Conservation (phyloP, 768 basidiomycete species). For the Lactifluus volemus region DNA sequence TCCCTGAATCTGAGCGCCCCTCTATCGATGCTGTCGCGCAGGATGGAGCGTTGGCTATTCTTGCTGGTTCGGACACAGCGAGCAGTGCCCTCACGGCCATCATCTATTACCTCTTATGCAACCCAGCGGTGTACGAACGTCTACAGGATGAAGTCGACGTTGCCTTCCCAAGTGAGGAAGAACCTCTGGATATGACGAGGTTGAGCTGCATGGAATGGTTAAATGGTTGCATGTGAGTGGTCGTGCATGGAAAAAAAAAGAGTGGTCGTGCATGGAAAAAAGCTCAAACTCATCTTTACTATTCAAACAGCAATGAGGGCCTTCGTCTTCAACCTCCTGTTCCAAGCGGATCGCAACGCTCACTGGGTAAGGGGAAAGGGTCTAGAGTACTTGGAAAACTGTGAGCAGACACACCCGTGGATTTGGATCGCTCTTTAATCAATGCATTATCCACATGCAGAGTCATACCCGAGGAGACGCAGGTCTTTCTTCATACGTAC, state of each 20-base stretch:
- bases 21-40: constrained; percentile 22
- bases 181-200: constrained; percentile 9
- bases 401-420: neutral
- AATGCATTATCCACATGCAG: neutral
- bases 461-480: constrained; percentile 14
- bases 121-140: constrained; percentile 23
- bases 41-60: constrained; percentile 31
- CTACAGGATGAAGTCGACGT: constrained; percentile 13
- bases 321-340: constrained; percentile 43
- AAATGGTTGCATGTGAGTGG: constrained; percentile 16
- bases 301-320: constrained; percentile 36
- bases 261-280: neutral
- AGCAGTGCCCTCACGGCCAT: constrained; percentile 29
- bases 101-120: constrained; percentile 29
- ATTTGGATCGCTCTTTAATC: neutral
- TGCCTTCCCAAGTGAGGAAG: constrained; percentile 7
- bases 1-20: constrained; percentile 3
- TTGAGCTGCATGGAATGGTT: constrained; percentile 14
- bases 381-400: constrained; percentile 19
- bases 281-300: neutral
- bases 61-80: constrained; percentile 38
- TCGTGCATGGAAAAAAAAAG: neutral
- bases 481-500: constrained; percentile 14
- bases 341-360: constrained; percentile 39
- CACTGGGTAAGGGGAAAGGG: constrained; percentile 28